Base-by-base conservation (phyloP, 2,329 filamentous ascomycete genomes). In the Tolypocladium cylindrosporum region DNA sequence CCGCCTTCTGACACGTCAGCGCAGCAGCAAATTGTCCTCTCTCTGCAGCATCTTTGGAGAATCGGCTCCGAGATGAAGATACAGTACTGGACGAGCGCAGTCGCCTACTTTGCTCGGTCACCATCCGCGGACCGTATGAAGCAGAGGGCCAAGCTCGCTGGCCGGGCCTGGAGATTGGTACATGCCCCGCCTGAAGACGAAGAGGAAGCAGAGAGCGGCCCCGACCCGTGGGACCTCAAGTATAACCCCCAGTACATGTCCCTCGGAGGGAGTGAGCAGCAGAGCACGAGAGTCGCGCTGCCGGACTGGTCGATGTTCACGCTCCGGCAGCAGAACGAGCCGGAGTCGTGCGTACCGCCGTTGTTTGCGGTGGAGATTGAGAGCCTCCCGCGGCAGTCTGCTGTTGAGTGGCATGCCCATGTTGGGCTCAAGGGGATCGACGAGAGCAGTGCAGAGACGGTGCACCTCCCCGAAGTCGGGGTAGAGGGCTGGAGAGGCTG, bases 31-130 rank as follows among this genome's bases (percentile, higher is more conserved):
- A 78, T 87, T 7, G 76, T 83, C 0, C 78, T 99, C 5, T 83
- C 91, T 1, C 77, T 97, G 14, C 94, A 99, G 71, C 93, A 97
- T 71, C 81, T 97, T 31, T 92, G 88, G 85, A 85, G 93, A 43
- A 87, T 99, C 56, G 92, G 86, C 0, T 71, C 78, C 50, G 86
- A 87, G 45, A 87, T 88, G 77, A 77, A 83, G 57, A 85, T 95
- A 3, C 78, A 84, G 58, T 87, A 84, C 77, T 96, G 90, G 88
- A 81, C 82, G 5, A 87, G 85, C 60, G 88, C 82, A 1, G 83
- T 96, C 54, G 90, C 86, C 0, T 96, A 91, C 68, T 79, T 96
- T 58, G 79, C 85, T 2, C 67, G 67, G 41, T 65, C 69, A 14
- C 50, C 62, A 10, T 66, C 69, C 51, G 45, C 64, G 41, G 60